Conservation (phyloP, 805 yeast genomes). For the Wickerhamomyces canadensis region DNA sequence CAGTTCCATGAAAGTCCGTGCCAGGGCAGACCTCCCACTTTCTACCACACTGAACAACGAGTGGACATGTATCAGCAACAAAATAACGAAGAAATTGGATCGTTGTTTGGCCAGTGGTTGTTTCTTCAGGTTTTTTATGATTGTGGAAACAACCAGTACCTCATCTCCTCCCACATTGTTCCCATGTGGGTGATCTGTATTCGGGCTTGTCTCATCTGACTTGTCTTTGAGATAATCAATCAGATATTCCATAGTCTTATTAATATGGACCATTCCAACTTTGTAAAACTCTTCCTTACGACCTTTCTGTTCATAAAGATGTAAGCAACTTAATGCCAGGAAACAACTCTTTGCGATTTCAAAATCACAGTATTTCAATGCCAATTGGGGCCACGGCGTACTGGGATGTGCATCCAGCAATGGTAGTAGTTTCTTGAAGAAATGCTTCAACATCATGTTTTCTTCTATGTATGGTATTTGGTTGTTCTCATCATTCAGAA, state of each 20-base stretch:
- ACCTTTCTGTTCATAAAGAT: slow-evolving; percentile 50
- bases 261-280: slow-evolving; percentile 48
- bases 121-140: slow-evolving; percentile 31
- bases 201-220: slow-evolving; percentile 9
- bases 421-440: slow-evolving; percentile 47
- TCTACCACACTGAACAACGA: slow-evolving; percentile 48
- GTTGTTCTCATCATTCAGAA: neutral
- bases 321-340: slow-evolving; percentile 50
- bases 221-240: slow-evolving; percentile 36
- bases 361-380: slow-evolving; percentile 50
- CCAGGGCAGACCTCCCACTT: slow-evolving; percentile 47
- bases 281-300: slow-evolving; percentile 45
- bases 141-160: slow-evolving; percentile 26
- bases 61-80: slow-evolving; percentile 49
- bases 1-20: slow-evolving; percentile 42
- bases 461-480: slow-evolving; percentile 39
- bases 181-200: too few relatives aligned
- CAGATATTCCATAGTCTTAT: slow-evolving; percentile 50
- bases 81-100: slow-evolving; percentile 40
- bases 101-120: slow-evolving; percentile 30
- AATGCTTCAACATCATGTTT: slow-evolving; percentile 49
- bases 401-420: slow-evolving; percentile 55
- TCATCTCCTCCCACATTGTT: slow-evolving; percentile 10
- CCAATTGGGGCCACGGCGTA: slow-evolving; percentile 57
- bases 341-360: slow-evolving; percentile 55